A percentile compares a stretch with the other conserved stretches of the same genome.
These are phyloP conservation scores for Cryphonectria nitschkei DNA, from an alignment of 2,329 filamentous ascomycete species.

Conservation along the genomic window DNA sequence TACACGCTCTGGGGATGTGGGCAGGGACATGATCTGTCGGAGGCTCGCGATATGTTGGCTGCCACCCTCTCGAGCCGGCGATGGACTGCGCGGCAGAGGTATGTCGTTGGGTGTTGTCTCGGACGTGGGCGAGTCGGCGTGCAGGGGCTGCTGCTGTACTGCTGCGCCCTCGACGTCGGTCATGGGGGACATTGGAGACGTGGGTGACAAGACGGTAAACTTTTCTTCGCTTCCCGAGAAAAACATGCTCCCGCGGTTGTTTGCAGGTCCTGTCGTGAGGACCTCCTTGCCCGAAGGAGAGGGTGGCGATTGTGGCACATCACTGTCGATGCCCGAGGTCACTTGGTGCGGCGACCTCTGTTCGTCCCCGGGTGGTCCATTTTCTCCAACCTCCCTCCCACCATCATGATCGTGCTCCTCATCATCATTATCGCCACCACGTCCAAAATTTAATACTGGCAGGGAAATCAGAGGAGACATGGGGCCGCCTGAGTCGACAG, in stretches of 20 bases:
- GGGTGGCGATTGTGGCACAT: constrained; percentile 49
- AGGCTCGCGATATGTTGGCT: constrained; percentile 60
- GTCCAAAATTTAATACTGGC: constrained; percentile 20
- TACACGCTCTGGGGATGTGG: constrained; percentile 69
- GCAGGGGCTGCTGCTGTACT: constrained; percentile 37
- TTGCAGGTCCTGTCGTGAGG: constrained; percentile 29
- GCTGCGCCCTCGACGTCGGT: constrained; percentile 39
- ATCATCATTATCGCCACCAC: background rate
- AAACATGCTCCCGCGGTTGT: constrained; percentile 27
- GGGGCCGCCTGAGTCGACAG: constrained; percentile 12
- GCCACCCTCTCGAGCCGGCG: background rate
- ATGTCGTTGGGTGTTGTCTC: constrained; percentile 11
- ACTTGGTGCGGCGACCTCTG: background rate
- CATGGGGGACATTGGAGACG: constrained; percentile 40
- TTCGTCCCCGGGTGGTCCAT: background rate
- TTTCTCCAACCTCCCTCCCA: too few relatives aligned
- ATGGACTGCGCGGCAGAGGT: constrained; percentile 26
- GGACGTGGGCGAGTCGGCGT: constrained; percentile 8
- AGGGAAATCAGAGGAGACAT: constrained; percentile 23
- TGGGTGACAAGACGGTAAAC: constrained; percentile 39
- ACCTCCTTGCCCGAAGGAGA: constrained; percentile 43
- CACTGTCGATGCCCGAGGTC: background rate
- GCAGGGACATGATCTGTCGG: constrained; percentile 75
- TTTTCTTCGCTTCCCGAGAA: constrained; percentile 52
- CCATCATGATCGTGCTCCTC: background rate